Conservation (phyloP, 1,284 basidiomycete species). For the Caloboletus firmus region DNA sequence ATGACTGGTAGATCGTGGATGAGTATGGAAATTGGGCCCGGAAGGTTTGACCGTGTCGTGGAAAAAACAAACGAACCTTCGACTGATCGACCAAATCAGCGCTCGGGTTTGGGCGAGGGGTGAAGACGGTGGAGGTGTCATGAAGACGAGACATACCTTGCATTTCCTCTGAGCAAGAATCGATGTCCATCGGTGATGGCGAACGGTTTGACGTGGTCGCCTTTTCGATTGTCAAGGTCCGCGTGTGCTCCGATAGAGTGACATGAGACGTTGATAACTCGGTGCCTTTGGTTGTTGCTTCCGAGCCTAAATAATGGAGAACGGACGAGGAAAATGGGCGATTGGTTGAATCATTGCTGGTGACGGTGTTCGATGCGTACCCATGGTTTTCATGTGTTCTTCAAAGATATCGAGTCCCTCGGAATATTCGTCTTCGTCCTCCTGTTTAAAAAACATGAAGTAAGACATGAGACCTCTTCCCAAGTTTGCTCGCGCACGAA, state of each 20-base stretch:
- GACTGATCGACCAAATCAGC: constrained; percentile 14
- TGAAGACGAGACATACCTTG: constrained; percentile 13
- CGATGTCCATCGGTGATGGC: constrained; percentile 26
- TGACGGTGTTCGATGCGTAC: constrained; percentile 15
- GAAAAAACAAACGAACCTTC: constrained; percentile 10
- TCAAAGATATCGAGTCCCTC: constrained; percentile 21
- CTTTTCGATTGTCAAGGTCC: constrained; percentile 17
- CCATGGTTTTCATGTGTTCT: constrained; percentile 13
- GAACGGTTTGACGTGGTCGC: constrained; percentile 10
- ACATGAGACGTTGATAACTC: constrained; percentile 14
- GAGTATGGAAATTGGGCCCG: constrained; percentile 6
- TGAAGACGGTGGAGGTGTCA: neutral
- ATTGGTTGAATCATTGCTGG: neutral
- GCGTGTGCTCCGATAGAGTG: constrained; percentile 26
- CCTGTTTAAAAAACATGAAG: constrained; percentile 10
- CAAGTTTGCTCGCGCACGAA: constrained; percentile 19
- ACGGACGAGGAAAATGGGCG: neutral
- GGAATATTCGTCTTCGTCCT: constrained; percentile 28
- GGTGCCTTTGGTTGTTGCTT: constrained; percentile 13
- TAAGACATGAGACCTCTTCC: constrained; percentile 6
- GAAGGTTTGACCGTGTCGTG: neutral
- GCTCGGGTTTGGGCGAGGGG: neutral
- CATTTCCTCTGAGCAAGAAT: constrained; percentile 17
- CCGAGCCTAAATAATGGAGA: constrained; percentile 10
- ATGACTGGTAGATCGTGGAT: constrained; percentile 8